Evolutionary conservation across 2,329 filamentous ascomycete genomes (phyloP), one percentile per base, ranked within the genome.

Genomic region (Trichophyton equinum): DNA sequence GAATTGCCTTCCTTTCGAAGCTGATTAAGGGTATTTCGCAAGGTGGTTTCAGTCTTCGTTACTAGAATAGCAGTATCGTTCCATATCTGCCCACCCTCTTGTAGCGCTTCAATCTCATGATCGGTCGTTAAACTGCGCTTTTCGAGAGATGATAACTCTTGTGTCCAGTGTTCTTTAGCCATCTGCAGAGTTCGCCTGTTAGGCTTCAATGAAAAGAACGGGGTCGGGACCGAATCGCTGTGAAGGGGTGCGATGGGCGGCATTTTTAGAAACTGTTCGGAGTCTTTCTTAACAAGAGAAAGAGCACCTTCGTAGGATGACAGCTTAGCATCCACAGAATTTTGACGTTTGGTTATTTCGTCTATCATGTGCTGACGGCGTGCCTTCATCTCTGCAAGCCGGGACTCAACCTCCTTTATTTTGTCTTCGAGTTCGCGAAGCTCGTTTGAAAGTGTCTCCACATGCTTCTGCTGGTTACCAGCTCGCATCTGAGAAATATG

Each of bases 71-170:
- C 72, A 1, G 80, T 78, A 58, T 81, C 76, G 63, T 79, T 78
- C 84, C 84, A 86, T 25, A 85, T 69, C 4, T 73, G 69, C 1
- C 79, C 81, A 13, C 84, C 84, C 66, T 84, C 80, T 58, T 83
- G 77, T 20, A 86, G 73, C 1, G 83, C 84, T 22, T 74, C 68
- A 49, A 79, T 79, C 65, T 86, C 83, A 27, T 73, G 71, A 62
- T 82, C 76, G 2, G 80, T 76, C 51, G 75, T 71, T 36, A 75
- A 67, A 55, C 76, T 77, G 61, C 77, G 76, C 49, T 73, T 71
- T 3, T 73, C 67, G 15, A 82, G 65, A 7, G 71, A 69, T 13
- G 73, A 74, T 57, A 77, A 75, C 65, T 84, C 81, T 1, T 74
- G 72, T 18, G 72, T 70, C 77, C 80, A 84, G 64, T 83, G 78